These are phyloP conservation scores for Crithidia acanthocephali DNA, from an alignment of 208 protist species.

Conservation along the genomic window DNA sequence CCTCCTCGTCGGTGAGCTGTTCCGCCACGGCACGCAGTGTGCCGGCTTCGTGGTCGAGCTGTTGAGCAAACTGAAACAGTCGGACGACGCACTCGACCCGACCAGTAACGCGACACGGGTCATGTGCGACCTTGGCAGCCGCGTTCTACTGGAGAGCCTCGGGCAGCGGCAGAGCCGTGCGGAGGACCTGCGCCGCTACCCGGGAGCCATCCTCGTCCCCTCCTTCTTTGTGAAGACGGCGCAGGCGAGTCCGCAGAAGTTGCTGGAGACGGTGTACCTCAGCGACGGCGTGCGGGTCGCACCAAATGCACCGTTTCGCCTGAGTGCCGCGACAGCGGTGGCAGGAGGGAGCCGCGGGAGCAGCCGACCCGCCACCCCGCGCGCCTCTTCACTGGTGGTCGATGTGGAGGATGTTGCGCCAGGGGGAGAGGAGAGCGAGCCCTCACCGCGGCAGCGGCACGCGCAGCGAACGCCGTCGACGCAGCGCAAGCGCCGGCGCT, in stretches of 20 bases:
- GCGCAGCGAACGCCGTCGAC: conserved; percentile 19
- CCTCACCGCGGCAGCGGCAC: no score
- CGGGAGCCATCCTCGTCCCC: conserved; percentile 65
- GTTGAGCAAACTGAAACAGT: conserved; percentile 72
- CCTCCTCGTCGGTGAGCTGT: conserved; percentile 81
- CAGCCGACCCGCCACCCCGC: conserved; percentile 20
- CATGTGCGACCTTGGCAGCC: conserved; percentile 75
- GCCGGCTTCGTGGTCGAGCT: conserved; percentile 75
- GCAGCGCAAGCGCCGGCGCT: conserved; percentile 26
- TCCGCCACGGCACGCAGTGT: conserved; percentile 71
- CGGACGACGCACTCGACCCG: conserved; percentile 70
- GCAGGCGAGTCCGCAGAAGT: conserved; percentile 19
- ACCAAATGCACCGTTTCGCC: conserved; percentile 59
- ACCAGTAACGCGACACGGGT: conserved; percentile 49
- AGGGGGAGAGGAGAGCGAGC: no score
- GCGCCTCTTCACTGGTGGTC: conserved; percentile 13
- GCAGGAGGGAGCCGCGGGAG: conserved; percentile 19
- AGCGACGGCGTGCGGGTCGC: conserved; percentile 45
- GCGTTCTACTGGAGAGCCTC: conserved; percentile 68
- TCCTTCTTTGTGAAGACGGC: conserved; percentile 60
- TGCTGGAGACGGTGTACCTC: conserved; percentile 57
- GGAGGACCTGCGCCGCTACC: conserved; percentile 71
- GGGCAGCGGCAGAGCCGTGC: conserved; percentile 56
- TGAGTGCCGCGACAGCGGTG: conserved; percentile 13
- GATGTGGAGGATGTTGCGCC: no score